Evolutionary conservation across 2,329 filamentous ascomycete genomes (phyloP).

Genomic region (Penicillium verrucosum): DNA sequence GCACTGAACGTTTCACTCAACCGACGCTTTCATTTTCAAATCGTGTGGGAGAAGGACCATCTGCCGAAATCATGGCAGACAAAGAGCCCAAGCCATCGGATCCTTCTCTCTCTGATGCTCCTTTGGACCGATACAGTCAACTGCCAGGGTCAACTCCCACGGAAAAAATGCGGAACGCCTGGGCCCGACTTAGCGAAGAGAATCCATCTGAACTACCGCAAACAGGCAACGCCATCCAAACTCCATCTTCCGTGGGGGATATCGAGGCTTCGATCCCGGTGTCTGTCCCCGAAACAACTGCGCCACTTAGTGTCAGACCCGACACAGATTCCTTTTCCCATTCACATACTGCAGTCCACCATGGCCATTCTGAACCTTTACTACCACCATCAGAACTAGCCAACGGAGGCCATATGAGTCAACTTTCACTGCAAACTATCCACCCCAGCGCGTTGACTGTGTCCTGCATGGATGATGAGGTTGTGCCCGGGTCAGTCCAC

Average conservation of each 20-base stretch:
- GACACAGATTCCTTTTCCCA: constrained; percentile 30
- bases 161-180: constrained; percentile 33
- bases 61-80: constrained; percentile 20
- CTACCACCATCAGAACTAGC: constrained; percentile 29
- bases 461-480: constrained; percentile 25
- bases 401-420: constrained; percentile 15
- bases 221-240: constrained; percentile 30
- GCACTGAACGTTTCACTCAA: not conserved
- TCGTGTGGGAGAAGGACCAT: not conserved
- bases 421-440: constrained; percentile 32
- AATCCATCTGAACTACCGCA: constrained; percentile 16
- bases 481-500: constrained; percentile 31
- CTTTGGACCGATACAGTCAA: constrained; percentile 23
- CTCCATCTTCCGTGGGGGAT: constrained; percentile 43
- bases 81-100: constrained; percentile 9
- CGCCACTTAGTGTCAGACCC: constrained; percentile 38
- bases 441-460: constrained; percentile 38
- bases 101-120: not conserved
- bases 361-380: constrained; percentile 24
- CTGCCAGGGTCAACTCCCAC: constrained; percentile 28
- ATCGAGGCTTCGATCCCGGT: constrained; percentile 34
- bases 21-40: not conserved
- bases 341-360: constrained; percentile 20
- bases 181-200: constrained; percentile 29
- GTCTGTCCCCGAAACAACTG: constrained; percentile 28